phyloP scores from a whole-genome alignment of 2,329 filamentous ascomycete genomes.

The Aspergillus hortae region DNA sequence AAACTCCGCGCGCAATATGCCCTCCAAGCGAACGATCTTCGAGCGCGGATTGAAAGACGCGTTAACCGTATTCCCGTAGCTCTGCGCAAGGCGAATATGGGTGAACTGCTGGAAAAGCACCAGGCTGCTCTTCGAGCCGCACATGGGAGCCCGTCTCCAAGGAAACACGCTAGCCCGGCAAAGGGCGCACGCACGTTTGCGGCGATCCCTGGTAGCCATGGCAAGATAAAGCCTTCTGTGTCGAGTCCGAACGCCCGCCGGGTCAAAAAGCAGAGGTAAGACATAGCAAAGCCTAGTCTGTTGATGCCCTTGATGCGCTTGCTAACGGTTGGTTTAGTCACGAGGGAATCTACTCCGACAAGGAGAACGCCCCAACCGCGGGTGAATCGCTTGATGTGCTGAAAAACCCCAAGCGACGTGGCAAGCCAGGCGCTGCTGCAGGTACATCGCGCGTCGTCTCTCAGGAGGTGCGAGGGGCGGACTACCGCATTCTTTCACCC shows the following conservation, averaged over 20 bases:
- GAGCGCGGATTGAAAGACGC: constrained; percentile 84
- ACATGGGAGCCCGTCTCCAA: constrained; percentile 26
- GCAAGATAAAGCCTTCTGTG: constrained; percentile 25
- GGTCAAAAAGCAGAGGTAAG: constrained; percentile 31
- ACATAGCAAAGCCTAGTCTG: not conserved
- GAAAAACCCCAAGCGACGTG: constrained; percentile 68
- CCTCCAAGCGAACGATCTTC: constrained; percentile 79
- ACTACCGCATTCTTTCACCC: constrained; percentile 68
- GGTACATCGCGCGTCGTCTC: constrained; percentile 40
- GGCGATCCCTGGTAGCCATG: constrained; percentile 27
- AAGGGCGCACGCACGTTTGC: constrained; percentile 28
- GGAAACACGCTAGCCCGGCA: constrained; percentile 27
- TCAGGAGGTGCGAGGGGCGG: constrained; percentile 44
- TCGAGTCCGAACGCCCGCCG: constrained; percentile 27
- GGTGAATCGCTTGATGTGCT: constrained; percentile 45
- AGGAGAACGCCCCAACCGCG: constrained; percentile 62
- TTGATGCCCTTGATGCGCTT: not conserved
- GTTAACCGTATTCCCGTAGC: constrained; percentile 84
- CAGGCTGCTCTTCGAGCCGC: constrained; percentile 20
- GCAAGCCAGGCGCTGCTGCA: constrained; percentile 39
- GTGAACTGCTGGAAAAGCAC: constrained; percentile 66
- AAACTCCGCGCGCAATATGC: constrained; percentile 86
- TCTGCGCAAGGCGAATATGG: constrained; percentile 76
- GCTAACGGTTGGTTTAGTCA: constrained; percentile 48
- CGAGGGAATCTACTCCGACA: constrained; percentile 63